phyloP scores from a whole-genome alignment of 2,329 filamentous ascomycete genomes.

The Fusarium tjaetaba region DNA sequence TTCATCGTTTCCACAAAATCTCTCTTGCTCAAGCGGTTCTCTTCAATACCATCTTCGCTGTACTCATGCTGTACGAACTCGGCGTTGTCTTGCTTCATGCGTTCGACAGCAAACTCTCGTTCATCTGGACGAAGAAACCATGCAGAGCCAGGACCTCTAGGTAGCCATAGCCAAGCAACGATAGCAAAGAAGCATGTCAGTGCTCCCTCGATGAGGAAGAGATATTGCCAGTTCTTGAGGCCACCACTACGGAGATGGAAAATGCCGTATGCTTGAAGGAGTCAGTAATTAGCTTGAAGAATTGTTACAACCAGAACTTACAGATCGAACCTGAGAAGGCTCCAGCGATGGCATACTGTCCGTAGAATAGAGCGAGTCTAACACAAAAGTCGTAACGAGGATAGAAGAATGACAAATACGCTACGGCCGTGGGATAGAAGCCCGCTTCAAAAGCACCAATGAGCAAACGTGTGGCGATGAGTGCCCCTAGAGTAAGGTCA shows the following conservation, averaged over 20 bases:
- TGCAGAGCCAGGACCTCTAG: conserved; percentile 39
- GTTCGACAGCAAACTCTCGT: conserved; percentile 33
- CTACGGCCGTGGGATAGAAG: conserved; percentile 44
- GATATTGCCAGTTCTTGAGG: conserved; percentile 71
- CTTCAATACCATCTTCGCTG: conserved; percentile 40
- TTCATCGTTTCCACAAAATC: conserved; percentile 43
- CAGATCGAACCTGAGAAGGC: conserved; percentile 44
- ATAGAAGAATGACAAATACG: conserved; percentile 43
- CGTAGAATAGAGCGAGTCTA: conserved; percentile 43
- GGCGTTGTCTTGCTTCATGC: conserved; percentile 39
- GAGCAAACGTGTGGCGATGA: conserved; percentile 41
- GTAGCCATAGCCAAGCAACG: conserved; percentile 41
- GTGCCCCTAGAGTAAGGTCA: conserved; percentile 31
- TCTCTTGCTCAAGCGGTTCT: conserved; percentile 35
- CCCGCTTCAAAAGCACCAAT: conserved; percentile 44
- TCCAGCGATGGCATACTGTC: conserved; percentile 42
- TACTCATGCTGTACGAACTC: conserved; percentile 42
- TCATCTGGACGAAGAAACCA: conserved; percentile 41
- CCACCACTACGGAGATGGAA: conserved; percentile 38
- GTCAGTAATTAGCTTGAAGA: neutral
- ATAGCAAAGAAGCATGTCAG: conserved; percentile 47
- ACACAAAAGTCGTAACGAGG: conserved; percentile 40
- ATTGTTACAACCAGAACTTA: conserved; percentile 6
- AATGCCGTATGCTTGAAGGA: conserved; percentile 39
- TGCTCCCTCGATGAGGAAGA: conserved; percentile 75